phyloP scores from a whole-genome alignment of 2,329 filamentous ascomycete species.

The Cladophialophora chaetospira region DNA sequence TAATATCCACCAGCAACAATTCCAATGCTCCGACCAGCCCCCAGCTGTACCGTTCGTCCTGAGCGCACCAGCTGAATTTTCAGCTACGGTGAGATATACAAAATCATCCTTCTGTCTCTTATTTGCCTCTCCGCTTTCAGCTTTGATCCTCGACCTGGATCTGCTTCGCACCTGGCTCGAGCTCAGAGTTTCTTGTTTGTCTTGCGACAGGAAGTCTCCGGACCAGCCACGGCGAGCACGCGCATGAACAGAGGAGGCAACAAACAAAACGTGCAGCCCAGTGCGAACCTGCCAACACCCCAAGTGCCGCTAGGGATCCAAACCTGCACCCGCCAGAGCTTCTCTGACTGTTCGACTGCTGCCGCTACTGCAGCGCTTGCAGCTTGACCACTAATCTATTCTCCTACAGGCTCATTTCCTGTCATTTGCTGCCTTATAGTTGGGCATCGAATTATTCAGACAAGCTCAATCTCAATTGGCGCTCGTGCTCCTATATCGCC shows the following conservation, averaged over 20 bases:
- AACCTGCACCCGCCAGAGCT: slow-evolving; percentile 3
- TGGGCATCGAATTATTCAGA: slow-evolving; percentile 23
- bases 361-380: slow-evolving; percentile 24
- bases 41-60: not conserved
- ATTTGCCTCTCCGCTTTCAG: no score
- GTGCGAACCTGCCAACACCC: not conserved
- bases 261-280: slow-evolving; percentile 9
- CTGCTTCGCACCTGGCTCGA: not conserved
- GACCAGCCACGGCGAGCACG: not conserved
- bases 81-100: not conserved
- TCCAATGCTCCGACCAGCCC: not conserved
- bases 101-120: not conserved
- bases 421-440: slow-evolving; percentile 28
- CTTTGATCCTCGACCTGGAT: not conserved
- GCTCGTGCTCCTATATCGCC: slow-evolving; percentile 17
- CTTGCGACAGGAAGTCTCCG: not conserved
- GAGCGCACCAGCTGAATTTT: not conserved
- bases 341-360: slow-evolving; percentile 11
- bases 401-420: slow-evolving; percentile 3
- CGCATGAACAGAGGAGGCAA: not conserved
- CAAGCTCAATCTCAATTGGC: slow-evolving; percentile 18
- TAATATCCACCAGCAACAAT: no score
- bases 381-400: slow-evolving; percentile 18
- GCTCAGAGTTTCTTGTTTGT: not conserved
- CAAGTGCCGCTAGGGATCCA: not conserved